A percentile compares a stretch with the other conserved stretches of the same genome.
These are phyloP conservation scores for Alternaria consortialis DNA, from an alignment of 2,329 filamentous ascomycete species.

Conservation along the genomic window DNA sequence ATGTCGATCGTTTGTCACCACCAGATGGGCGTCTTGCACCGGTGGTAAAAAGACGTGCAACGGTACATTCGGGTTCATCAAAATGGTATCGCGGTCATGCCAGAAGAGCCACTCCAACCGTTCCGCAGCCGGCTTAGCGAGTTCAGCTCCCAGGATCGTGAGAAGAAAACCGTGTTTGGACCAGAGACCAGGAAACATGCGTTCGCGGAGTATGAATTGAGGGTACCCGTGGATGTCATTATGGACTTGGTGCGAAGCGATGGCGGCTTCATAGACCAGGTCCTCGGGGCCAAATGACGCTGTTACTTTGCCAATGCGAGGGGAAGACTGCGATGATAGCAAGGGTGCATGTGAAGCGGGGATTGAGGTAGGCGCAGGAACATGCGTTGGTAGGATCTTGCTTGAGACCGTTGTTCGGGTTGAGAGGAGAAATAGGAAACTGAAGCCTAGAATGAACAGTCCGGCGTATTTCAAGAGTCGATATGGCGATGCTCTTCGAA, in stretches of 20 bases:
- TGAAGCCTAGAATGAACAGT: background rate
- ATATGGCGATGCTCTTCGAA: background rate
- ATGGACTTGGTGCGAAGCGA: slow-evolving; percentile 8
- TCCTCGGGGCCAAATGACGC: slow-evolving; percentile 10
- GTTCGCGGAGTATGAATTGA: slow-evolving; percentile 8
- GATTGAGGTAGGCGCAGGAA: background rate
- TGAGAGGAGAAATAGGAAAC: background rate
- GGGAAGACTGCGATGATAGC: background rate
- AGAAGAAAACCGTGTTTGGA: slow-evolving; percentile 13
- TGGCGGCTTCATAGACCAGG: slow-evolving; percentile 8
- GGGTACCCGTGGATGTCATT: slow-evolving; percentile 9
- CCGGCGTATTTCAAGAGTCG: background rate
- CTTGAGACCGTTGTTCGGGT: background rate
- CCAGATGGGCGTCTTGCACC: slow-evolving; percentile 28
- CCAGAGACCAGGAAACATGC: slow-evolving; percentile 13
- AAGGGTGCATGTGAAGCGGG: background rate
- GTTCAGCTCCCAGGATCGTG: slow-evolving; percentile 9
- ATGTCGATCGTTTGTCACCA: slow-evolving; percentile 52
- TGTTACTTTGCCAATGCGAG: slow-evolving; percentile 12
- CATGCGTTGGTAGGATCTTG: background rate
- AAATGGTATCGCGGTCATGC: slow-evolving; percentile 12
- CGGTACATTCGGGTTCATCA: slow-evolving; percentile 12
- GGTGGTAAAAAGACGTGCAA: slow-evolving; percentile 9
- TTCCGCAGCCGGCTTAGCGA: slow-evolving; percentile 3
- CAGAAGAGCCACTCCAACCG: slow-evolving; percentile 11